Evolutionary conservation across 2,329 filamentous ascomycete species (phyloP).

Genomic region (Neoscytalidium dimidiatum): DNA sequence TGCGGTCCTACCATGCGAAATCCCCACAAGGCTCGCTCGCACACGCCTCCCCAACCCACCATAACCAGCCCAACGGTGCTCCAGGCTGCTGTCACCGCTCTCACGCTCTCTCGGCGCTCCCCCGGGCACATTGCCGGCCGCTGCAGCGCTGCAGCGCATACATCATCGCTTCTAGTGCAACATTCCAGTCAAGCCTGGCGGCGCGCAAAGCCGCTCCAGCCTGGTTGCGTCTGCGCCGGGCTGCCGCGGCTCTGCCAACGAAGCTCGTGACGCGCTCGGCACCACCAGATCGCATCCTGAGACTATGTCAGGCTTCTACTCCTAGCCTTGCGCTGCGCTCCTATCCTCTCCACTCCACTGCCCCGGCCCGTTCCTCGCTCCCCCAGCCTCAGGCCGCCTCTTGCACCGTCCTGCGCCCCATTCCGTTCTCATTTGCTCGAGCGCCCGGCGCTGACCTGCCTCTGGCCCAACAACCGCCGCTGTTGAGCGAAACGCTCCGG

Average conservation of each 20-base stretch:
- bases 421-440: not conserved
- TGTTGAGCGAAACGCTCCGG: conserved; percentile 16
- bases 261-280: conserved; percentile 20
- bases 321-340: not conserved
- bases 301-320: conserved; percentile 13
- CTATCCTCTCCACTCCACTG: conserved; percentile 2
- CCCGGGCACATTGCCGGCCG: not conserved
- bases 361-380: not conserved
- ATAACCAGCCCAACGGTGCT: not conserved
- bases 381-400: conserved; percentile 1
- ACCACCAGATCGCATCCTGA: conserved; percentile 13
- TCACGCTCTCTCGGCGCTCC: not conserved
- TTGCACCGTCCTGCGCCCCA: not conserved
- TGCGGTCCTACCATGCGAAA: not conserved
- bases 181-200: not conserved
- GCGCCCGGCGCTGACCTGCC: conserved; percentile 10
- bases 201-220: not conserved
- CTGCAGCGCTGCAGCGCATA: not conserved
- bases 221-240: not conserved
- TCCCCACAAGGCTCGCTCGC: not conserved
- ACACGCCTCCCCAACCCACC: not conserved
- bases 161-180: not conserved
- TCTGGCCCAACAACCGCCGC: conserved; percentile 19
- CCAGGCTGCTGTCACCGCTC: not conserved
- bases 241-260: conserved; percentile 6